Evolutionary conservation across 2,329 filamentous ascomycete species (phyloP).

Genomic region (Aspergillus sp.): DNA sequence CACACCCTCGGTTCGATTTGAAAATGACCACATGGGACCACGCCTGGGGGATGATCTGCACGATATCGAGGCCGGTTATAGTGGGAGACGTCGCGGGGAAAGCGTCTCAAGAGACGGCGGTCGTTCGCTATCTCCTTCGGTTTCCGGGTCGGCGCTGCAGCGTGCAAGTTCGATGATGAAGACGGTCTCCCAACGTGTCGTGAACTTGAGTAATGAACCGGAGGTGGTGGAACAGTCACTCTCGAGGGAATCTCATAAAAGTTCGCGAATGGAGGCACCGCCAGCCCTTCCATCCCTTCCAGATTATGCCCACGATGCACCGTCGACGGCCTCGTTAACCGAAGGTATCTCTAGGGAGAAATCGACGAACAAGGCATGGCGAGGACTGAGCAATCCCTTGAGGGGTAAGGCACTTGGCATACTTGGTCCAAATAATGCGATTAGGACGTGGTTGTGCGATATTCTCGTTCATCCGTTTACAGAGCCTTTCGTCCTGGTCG

Average conservation of each 20-base stretch:
- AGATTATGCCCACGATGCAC: conserved; percentile 47
- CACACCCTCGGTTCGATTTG: conserved; percentile 57
- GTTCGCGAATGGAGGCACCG: conserved; percentile 54
- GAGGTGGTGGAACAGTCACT: conserved; percentile 75
- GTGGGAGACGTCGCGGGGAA: conserved; percentile 55
- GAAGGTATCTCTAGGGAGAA: conserved; percentile 39
- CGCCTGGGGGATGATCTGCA: conserved; percentile 62
- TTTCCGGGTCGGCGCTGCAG: conserved; percentile 61
- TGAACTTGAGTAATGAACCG: conserved; percentile 92
- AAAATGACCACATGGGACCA: conserved; percentile 41
- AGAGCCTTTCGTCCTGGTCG: conserved; percentile 79
- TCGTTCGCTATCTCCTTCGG: conserved; percentile 63
- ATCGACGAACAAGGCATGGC: conserved; percentile 41
- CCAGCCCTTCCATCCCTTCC: conserved; percentile 50
- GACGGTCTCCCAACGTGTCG: conserved; percentile 93
- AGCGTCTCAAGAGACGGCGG: conserved; percentile 44
- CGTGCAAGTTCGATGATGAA: conserved; percentile 74
- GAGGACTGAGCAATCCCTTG: conserved; percentile 67
- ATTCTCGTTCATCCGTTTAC: conserved; percentile 81
- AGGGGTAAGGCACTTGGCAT: conserved; percentile 83
- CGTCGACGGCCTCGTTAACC: conserved; percentile 31
- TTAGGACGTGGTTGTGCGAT: conserved; percentile 76
- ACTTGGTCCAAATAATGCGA: conserved; percentile 73
- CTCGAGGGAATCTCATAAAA: conserved; percentile 53
- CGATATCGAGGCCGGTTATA: conserved; percentile 59